Base-by-base conservation (phyloP, 306 rosid species). In the Cicer bijugum region DNA sequence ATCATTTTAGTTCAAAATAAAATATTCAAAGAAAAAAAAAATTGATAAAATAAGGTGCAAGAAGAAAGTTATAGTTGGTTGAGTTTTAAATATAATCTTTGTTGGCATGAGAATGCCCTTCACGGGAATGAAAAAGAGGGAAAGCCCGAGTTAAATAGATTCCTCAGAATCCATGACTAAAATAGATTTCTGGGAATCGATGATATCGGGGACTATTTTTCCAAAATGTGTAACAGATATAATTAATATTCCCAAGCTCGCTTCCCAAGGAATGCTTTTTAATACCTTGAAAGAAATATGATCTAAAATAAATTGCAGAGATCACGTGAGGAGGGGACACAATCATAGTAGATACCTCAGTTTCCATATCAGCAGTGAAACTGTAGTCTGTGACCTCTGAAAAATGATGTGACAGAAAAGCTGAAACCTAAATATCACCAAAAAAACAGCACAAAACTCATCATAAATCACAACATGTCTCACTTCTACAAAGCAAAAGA, bases 291-390 rank as follows among this genome's bases (percentile, higher is more conserved):
- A 65, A 43, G 53, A 46, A 66, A 66, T 12, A 11, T 37, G 23
- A 12, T 44, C 39, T 45, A 20, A 66, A 65, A 39, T 40, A 48
- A 19, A 65, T 65, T 38, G 44, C 46, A 65, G 23, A 67, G 17
- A 45, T 11, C 33, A 44, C 51, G 56, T 35, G 50, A 42, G 9
- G 1, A 61, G 12, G 75, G 65, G 71, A 8, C 35, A 69, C 20
- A 60, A 60, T 57, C 63, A 38, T 10, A 78, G 71, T 20, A 69
- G 53, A 75, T 85, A 91, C 99, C 99, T 91, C 99, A 33, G 85
- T 86, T 85, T 95, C 99, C 99, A 95, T 95, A 85, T 95, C 99
- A 1, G 99, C 99, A 38, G 97, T 91, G 80, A 95, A 95, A 85
- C 91, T 85, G 73, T 91, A 91, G 82, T 95, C 97, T 5, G 93